Percentiles rank a stretch among this genome's conserved stretches.
phyloP scores from a whole-genome alignment of 2,329 filamentous ascomycete genomes.

The Emericellopsis cladophorae region DNA sequence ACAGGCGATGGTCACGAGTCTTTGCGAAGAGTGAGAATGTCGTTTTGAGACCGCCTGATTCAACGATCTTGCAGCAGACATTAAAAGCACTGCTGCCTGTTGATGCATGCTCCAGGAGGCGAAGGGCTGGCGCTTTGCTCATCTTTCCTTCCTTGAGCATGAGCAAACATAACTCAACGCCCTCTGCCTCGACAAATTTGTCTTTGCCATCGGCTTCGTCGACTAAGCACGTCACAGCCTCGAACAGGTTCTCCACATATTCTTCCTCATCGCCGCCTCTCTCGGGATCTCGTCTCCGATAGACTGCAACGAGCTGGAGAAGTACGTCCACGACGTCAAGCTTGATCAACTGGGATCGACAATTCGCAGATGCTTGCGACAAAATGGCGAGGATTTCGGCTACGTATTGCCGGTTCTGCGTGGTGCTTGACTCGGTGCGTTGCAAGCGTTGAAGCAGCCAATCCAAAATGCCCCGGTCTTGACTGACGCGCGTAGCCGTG shows the following conservation, averaged over 20 bases:
- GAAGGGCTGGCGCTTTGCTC: conserved; percentile 64
- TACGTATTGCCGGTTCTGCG: conserved; percentile 91
- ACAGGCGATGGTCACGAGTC: conserved; percentile 53
- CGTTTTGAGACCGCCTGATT: conserved; percentile 73
- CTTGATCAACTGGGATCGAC: conserved; percentile 48
- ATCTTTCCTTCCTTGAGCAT: conserved; percentile 85
- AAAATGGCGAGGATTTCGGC: conserved; percentile 87
- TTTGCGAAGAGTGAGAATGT: conserved; percentile 85
- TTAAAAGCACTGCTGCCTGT: conserved; percentile 29
- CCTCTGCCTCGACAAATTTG: conserved; percentile 81
- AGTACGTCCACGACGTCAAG: conserved; percentile 66
- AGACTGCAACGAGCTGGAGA: conserved; percentile 72
- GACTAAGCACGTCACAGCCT: conserved; percentile 67
- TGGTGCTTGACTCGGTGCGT: conserved; percentile 51
- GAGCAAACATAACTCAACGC: conserved; percentile 79
- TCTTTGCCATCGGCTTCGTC: conserved; percentile 64
- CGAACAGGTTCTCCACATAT: conserved; percentile 89
- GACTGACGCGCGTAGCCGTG: conserved; percentile 59
- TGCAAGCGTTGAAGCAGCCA: conserved; percentile 73
- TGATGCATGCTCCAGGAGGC: conserved; percentile 75
- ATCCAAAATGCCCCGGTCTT: conserved; percentile 52
- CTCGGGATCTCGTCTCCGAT: conserved; percentile 74
- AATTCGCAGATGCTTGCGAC: conserved; percentile 59
- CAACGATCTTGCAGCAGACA: conserved; percentile 66
- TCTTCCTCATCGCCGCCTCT: conserved; percentile 87